Conservation (phyloP, 2,329 filamentous ascomycete genomes). For the Aspergillus vadensis region DNA sequence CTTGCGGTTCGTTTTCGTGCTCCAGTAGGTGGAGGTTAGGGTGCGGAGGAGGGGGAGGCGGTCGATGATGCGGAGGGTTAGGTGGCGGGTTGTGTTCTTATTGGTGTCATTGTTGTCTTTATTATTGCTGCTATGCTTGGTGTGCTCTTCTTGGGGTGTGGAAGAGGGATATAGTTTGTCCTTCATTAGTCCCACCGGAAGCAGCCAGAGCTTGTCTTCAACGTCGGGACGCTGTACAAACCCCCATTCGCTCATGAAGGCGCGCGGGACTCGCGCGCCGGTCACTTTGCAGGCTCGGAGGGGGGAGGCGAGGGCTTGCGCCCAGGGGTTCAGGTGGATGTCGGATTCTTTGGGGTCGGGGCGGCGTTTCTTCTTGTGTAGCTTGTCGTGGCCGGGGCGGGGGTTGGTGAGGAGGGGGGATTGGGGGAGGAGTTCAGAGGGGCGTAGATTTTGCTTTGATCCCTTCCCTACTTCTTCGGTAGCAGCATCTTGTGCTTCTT, state of each 20-base stretch:
- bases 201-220: slow-evolving; percentile 32
- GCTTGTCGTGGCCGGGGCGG: slow-evolving; percentile 20
- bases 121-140: too few relatives aligned
- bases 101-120: neutral
- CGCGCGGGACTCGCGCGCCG: slow-evolving; percentile 35
- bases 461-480: neutral
- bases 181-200: slow-evolving; percentile 36
- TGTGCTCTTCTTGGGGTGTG: too few relatives aligned
- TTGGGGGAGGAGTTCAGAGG: slow-evolving; percentile 39
- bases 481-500: neutral
- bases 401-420: slow-evolving; percentile 37
- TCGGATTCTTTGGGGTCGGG: slow-evolving; percentile 27
- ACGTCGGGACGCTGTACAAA: slow-evolving; percentile 33
- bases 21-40: slow-evolving; percentile 20
- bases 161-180: slow-evolving; percentile 22
- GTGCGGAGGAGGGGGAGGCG: slow-evolving; percentile 28
- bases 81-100: slow-evolving; percentile 16
- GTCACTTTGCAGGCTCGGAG: slow-evolving; percentile 38
- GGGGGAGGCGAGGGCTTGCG: slow-evolving; percentile 41
- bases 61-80: slow-evolving; percentile 32
- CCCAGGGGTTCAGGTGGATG: slow-evolving; percentile 45
- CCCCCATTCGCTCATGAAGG: slow-evolving; percentile 39
- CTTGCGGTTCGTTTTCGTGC: slow-evolving; percentile 14
- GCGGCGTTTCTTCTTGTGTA: slow-evolving; percentile 31
- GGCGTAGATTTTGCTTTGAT: slow-evolving; percentile 14